Percentiles rank a stretch among this genome's conserved stretches.
Conservation (phyloP, 2,329 filamentous ascomycete genomes). For the Zasmidium citrigriseum region DNA sequence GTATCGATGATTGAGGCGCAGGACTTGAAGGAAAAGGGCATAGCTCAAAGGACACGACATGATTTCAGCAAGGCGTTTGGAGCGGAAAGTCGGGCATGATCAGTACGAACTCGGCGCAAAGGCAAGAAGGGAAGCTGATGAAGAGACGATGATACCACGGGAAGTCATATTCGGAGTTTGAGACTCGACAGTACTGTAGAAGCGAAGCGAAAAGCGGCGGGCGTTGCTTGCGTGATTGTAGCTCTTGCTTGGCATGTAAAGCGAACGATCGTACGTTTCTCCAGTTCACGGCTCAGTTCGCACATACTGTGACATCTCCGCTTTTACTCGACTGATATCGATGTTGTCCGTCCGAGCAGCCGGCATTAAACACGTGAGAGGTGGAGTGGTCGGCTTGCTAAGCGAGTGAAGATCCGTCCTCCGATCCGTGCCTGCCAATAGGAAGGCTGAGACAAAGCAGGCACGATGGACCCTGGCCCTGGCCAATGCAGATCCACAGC, state of each 20-base stretch:
- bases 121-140: neutral
- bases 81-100: neutral
- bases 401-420: neutral
- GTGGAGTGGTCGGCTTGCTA: neutral
- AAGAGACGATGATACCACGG: constrained; percentile 1
- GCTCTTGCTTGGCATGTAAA: no score
- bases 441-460: neutral
- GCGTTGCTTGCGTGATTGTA: no score
- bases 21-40: neutral
- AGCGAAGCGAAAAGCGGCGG: neutral
- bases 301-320: neutral
- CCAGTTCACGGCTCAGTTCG: neutral
- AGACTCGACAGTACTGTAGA: neutral
- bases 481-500: no score
- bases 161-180: neutral
- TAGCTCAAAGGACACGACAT: neutral
- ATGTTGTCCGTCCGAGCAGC: neutral
- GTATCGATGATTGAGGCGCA: neutral
- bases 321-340: neutral
- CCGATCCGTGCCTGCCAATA: neutral
- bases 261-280: neutral
- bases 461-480: neutral
- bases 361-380: constrained; percentile 4
- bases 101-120: neutral
- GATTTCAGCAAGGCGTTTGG: constrained; percentile 1